Evolutionary conservation across 2,329 filamentous ascomycete genomes (phyloP).

Genomic region (Alternaria conjuncta): DNA sequence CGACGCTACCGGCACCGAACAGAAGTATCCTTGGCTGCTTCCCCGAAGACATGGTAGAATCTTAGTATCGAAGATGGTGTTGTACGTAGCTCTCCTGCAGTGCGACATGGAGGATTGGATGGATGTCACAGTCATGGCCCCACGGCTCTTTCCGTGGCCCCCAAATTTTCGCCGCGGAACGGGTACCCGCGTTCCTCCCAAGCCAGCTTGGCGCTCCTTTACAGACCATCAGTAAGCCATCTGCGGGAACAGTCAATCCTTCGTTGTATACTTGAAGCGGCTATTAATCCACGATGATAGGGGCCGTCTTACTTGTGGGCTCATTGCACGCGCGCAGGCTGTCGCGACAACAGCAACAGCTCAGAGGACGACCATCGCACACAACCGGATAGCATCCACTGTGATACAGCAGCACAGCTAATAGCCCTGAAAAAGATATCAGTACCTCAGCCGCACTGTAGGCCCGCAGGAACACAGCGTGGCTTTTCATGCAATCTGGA

Average conservation of each 20-base stretch:
- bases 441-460: constrained; percentile 3
- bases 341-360: background rate
- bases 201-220: background rate
- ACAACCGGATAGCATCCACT: background rate
- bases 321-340: background rate
- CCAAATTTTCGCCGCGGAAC: background rate
- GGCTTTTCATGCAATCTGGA: constrained; percentile 3
- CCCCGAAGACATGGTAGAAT: constrained; percentile 1
- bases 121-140: background rate
- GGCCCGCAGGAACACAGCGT: background rate
- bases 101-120: background rate
- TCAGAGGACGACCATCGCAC: background rate
- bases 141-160: background rate
- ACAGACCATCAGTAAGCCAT: constrained; percentile 3
- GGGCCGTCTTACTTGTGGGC: background rate
- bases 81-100: background rate
- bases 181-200: background rate
- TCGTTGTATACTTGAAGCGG: background rate
- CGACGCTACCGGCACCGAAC: constrained; percentile 54
- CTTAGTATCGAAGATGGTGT: background rate
- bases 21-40: constrained; percentile 39
- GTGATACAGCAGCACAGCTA: background rate
- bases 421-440: background rate
- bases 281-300: background rate
- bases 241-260: background rate